Evolutionary conservation across 495 filamentous ascomycete genomes (phyloP).

Genomic region (Podospora didyma): DNA sequence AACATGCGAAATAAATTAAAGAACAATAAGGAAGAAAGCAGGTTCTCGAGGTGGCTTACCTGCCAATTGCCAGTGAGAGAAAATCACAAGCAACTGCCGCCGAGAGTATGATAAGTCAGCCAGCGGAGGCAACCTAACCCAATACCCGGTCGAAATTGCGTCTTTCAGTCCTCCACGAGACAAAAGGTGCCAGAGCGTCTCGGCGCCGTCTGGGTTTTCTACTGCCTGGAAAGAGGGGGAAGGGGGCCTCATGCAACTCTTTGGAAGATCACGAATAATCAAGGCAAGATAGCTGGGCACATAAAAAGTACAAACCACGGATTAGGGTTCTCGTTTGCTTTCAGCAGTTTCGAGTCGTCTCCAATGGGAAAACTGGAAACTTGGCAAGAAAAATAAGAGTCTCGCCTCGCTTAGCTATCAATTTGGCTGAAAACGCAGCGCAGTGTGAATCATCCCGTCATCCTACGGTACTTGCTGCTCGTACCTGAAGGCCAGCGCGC

Average conservation of each 20-base stretch:
- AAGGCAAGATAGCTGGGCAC: neutral
- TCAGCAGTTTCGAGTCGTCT: slow-evolving; percentile 1
- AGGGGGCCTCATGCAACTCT: too few species aligned
- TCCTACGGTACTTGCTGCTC: slow-evolving; percentile 6
- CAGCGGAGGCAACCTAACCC: neutral
- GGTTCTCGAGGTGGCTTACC: neutral
- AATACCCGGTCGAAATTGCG: slow-evolving; percentile 10
- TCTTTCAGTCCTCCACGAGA: neutral
- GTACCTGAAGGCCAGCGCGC: neutral
- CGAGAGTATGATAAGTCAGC: neutral
- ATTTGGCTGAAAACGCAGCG: slow-evolving; percentile 14
- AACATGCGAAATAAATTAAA: neutral
- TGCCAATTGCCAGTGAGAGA: neutral
- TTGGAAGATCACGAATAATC: neutral
- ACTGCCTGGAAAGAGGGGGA: too few species aligned
- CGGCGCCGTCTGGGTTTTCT: too few species aligned
- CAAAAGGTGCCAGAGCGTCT: neutral
- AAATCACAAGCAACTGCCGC: slow-evolving; percentile 8
- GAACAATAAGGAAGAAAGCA: neutral
- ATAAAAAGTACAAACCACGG: neutral
- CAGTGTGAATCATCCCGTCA: slow-evolving; percentile 19
- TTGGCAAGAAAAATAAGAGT: neutral
- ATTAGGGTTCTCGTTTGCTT: neutral
- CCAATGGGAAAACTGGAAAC: slow-evolving; percentile 4
- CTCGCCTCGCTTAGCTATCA: slow-evolving; percentile 10